A percentile compares a stretch with the other conserved stretches of the same genome.
Evolutionary conservation across 305 asterid species (phyloP).

Genomic region (Striga hermonthica): DNA sequence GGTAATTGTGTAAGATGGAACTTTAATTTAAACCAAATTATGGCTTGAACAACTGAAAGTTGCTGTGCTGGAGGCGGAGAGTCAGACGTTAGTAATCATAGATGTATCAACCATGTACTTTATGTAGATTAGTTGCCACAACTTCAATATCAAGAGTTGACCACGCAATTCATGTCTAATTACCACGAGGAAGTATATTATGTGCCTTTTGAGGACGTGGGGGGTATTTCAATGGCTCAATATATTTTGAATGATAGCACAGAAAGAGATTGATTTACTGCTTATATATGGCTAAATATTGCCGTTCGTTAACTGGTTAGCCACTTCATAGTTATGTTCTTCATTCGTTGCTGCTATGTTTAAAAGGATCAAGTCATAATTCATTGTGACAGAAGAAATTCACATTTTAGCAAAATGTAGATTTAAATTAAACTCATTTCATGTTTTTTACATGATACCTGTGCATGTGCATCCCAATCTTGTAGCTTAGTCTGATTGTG

Average conservation of each 20-base stretch:
- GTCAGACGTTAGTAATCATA: constrained; percentile 35
- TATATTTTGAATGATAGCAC: constrained; percentile 1
- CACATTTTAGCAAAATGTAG: constrained; percentile 10
- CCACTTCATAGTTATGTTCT: constrained; percentile 19
- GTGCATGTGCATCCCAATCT: constrained; percentile 17
- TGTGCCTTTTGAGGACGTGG: constrained; percentile 47
- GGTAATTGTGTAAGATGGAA: constrained; percentile 36
- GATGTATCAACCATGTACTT: constrained; percentile 6
- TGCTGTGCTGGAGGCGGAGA: constrained; percentile 38
- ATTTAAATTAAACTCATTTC: constrained; percentile 9
- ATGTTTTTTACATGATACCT: constrained; percentile 8
- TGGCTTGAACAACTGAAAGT: constrained; percentile 13
- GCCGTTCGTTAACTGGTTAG: constrained; percentile 17
- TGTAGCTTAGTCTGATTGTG: constrained; percentile 8
- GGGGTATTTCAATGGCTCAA: constrained; percentile 27
- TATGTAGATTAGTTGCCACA: constrained; percentile 36
- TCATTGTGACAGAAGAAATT: constrained; percentile 3
- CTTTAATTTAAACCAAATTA: constrained; percentile 20
- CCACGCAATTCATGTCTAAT: constrained; percentile 36
- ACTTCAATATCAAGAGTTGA: constrained; percentile 49
- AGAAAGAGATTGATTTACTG: constrained; percentile 16
- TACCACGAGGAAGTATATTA: constrained; percentile 35
- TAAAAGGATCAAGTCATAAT: constrained; percentile 7
- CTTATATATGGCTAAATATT: constrained; percentile 24
- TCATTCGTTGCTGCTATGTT: constrained; percentile 6